phyloP scores from a whole-genome alignment of 2,329 filamentous ascomycete genomes.

The Pestalotiopsis sp. region DNA sequence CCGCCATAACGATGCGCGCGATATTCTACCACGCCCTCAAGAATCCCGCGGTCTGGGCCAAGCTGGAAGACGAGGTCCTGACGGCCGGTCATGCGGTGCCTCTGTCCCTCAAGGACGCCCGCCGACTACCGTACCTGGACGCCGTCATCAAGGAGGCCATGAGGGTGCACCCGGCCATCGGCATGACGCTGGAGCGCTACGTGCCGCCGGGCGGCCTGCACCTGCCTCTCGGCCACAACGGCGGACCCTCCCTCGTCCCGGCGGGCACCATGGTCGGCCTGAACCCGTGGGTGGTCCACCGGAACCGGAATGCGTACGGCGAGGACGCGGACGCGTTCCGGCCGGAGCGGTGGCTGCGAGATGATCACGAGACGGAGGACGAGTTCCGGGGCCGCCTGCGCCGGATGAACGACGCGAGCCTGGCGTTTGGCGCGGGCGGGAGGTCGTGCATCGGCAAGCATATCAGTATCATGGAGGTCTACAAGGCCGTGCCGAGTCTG shows the following conservation, averaged over 20 bases:
- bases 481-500: conserved; percentile 38
- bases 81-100: not conserved
- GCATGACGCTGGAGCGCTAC: conserved; percentile 51
- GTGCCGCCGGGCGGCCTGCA: conserved; percentile 44
- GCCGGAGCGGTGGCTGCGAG: conserved; percentile 13
- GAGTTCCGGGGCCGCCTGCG: conserved; percentile 37
- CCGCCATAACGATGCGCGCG: conserved; percentile 34
- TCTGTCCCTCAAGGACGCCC: conserved; percentile 13
- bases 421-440: conserved; percentile 14
- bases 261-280: not conserved
- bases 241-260: conserved; percentile 28
- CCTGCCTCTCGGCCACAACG: conserved; percentile 36
- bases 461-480: conserved; percentile 26
- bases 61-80: conserved; percentile 38
- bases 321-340: not conserved
- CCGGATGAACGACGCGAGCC: conserved; percentile 47
- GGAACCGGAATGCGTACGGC: not conserved
- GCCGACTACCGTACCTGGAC: conserved; percentile 39
- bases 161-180: conserved; percentile 50
- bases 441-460: conserved; percentile 20
- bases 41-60: conserved; percentile 27
- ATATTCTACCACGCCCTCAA: conserved; percentile 39
- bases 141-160: conserved; percentile 55
- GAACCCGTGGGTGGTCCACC: not conserved
- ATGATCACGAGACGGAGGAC: conserved; percentile 35